Conservation (phyloP, 805 yeast species). For the Ogataea thermomethanolica region DNA sequence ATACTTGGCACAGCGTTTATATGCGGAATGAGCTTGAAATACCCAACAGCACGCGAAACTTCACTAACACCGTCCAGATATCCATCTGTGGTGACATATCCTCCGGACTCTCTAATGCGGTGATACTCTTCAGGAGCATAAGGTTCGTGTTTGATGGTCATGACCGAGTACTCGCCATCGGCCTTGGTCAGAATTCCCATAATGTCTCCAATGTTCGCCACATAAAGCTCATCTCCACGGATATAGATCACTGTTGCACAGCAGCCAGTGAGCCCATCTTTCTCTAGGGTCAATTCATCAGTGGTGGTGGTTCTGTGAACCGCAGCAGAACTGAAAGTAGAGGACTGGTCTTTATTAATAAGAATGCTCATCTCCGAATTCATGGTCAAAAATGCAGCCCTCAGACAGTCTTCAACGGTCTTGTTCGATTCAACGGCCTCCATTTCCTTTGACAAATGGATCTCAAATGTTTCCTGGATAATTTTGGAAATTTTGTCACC, state of each 20-base stretch:
- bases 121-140: conserved; percentile 74
- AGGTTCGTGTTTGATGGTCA: conserved; percentile 83
- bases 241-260: conserved; percentile 80
- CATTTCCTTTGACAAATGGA: conserved; percentile 66
- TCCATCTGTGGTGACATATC: conserved; percentile 81
- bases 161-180: conserved; percentile 73
- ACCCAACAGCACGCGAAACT: conserved; percentile 91
- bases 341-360: conserved; percentile 42
- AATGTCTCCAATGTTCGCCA: conserved; percentile 91
- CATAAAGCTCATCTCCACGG: conserved; percentile 62
- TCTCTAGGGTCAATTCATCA: conserved; percentile 53
- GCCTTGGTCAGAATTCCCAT: conserved; percentile 74
- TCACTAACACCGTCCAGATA: conserved; percentile 78
- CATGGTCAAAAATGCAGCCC: conserved; percentile 74
- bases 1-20: conserved; percentile 86
- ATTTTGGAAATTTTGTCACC: conserved; percentile 68
- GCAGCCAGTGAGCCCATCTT: conserved; percentile 78
- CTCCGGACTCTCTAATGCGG: conserved; percentile 87
- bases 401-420: conserved; percentile 67
- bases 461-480: conserved; percentile 68
- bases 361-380: conserved; percentile 78
- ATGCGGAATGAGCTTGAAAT: conserved; percentile 79
- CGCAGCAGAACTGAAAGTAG: conserved; percentile 42
- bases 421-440: conserved; percentile 38
- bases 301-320: conserved; percentile 50